Percentiles rank a stretch among this genome's conserved stretches.
These are phyloP conservation scores for Strobilomyces dryophilus DNA, from an alignment of 768 basidiomycete genomes.

Conservation along the genomic window DNA sequence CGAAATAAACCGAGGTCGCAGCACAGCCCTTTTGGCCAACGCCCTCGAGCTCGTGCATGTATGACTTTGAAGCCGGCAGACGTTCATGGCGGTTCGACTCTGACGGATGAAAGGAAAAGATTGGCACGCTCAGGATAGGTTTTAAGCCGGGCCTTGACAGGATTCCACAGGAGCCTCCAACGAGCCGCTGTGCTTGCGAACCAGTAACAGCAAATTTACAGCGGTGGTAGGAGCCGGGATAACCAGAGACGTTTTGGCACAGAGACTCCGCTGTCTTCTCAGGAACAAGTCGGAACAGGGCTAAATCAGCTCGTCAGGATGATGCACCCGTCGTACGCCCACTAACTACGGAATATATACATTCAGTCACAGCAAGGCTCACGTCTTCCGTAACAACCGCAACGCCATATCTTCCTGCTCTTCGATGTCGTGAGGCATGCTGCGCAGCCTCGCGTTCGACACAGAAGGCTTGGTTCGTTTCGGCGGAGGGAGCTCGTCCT, in stretches of 20 bases:
- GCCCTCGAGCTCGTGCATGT: slow-evolving; percentile 2
- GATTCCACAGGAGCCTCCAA: slow-evolving; percentile 9
- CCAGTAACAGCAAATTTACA: slow-evolving; percentile 14
- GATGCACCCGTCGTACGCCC: neutral
- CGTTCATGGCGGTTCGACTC: slow-evolving; percentile 14
- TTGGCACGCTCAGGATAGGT: neutral
- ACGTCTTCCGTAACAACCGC: slow-evolving; percentile 42
- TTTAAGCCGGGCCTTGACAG: neutral
- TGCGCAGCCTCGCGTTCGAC: slow-evolving; percentile 27
- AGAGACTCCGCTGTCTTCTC: neutral
- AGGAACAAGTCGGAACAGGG: neutral
- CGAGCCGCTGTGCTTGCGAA: neutral
- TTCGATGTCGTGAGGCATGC: slow-evolving; percentile 34
- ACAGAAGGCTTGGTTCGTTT: slow-evolving; percentile 30
- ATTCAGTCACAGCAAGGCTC: slow-evolving; percentile 9
- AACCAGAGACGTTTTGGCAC: neutral
- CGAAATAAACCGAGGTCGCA: slow-evolving; percentile 20
- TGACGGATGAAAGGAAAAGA: neutral
- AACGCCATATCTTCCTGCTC: slow-evolving; percentile 67
- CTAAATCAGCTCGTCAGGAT: neutral
- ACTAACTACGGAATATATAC: slow-evolving; percentile 2
- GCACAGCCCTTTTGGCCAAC: slow-evolving; percentile 3
- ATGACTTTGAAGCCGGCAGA: slow-evolving; percentile 10
- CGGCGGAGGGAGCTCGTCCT: slow-evolving; percentile 26
- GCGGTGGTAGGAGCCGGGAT: slow-evolving; percentile 1